phyloP scores from a whole-genome alignment of 1,284 basidiomycete species.

The Sanguinoderma infundibulare region DNA sequence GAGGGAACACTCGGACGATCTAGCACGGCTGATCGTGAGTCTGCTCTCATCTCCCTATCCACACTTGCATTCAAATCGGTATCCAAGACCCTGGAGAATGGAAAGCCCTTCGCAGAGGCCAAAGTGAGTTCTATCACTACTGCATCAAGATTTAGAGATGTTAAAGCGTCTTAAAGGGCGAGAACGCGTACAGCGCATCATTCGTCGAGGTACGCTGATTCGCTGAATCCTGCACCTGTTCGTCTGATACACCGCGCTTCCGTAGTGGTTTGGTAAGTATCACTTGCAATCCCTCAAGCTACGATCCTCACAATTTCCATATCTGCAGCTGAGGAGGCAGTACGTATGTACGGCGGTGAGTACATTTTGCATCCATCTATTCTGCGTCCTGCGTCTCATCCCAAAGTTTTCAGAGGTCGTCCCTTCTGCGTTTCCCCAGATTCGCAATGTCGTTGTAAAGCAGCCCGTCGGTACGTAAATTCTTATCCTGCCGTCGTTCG shows the following conservation, averaged over 20 bases:
- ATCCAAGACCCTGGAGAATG: conserved; percentile 86
- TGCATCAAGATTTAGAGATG: not conserved
- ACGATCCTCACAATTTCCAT: not conserved
- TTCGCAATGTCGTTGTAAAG: conserved; percentile 91
- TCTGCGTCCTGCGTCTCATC: not conserved
- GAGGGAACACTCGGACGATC: conserved; percentile 81
- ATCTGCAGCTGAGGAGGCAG: conserved; percentile 81
- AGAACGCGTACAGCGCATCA: conserved; percentile 81
- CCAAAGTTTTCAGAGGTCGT: conserved; percentile 68
- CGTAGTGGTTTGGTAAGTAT: conserved; percentile 76
- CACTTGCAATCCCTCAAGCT: not conserved
- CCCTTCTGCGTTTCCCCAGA: conserved; percentile 73
- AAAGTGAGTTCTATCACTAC: conserved; percentile 52
- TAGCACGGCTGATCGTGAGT: conserved; percentile 79
- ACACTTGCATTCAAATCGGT: not conserved
- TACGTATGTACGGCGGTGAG: conserved; percentile 82
- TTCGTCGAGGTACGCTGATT: conserved; percentile 74
- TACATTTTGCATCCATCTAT: not conserved
- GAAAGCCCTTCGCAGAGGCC: conserved; percentile 84
- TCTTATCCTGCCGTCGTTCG: not conserved
- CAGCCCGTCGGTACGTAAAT: conserved; percentile 82
- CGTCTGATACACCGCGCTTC: not conserved
- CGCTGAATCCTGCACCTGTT: too few species aligned
- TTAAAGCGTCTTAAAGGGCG: conserved; percentile 57
- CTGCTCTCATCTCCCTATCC: too few species aligned